A percentile compares a stretch with the other conserved stretches of the same genome.
Evolutionary conservation across 2,329 filamentous ascomycete species (phyloP).

Genomic region (Neonectria magnoliae): DNA sequence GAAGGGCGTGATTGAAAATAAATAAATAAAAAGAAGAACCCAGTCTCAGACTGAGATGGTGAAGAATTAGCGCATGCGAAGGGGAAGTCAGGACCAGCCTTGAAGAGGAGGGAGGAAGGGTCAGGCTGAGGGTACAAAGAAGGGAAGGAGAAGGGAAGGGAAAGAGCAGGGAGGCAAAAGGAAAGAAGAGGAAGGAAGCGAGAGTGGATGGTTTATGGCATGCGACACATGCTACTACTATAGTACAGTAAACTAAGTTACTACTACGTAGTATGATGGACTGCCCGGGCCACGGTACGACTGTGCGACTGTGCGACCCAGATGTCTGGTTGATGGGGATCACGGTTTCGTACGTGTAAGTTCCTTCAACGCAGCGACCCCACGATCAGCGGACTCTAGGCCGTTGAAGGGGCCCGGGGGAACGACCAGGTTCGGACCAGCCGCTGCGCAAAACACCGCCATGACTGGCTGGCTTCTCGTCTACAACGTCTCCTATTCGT

Average conservation of each 20-base stretch:
- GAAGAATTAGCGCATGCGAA: constrained; percentile 29
- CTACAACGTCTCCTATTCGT: neutral
- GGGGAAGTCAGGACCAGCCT: constrained; percentile 39
- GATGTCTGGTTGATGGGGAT: neutral
- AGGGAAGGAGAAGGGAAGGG: constrained; percentile 27
- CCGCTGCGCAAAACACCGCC: neutral
- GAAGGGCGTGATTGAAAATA: neutral
- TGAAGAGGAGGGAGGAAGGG: constrained; percentile 30
- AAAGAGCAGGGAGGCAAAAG: constrained; percentile 16
- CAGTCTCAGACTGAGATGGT: constrained; percentile 38
- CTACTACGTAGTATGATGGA: neutral
- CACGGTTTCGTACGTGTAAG: constrained; percentile 6
- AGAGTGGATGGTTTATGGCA: neutral
- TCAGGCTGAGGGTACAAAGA: constrained; percentile 28
- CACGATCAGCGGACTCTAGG: constrained; percentile 18
- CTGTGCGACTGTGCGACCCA: neutral
- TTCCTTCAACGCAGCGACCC: constrained; percentile 8
- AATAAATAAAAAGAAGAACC: constrained; percentile 11
- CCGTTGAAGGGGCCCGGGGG: neutral
- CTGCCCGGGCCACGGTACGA: neutral
- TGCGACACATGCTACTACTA: neutral
- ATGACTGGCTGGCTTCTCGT: neutral
- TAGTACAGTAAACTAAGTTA: neutral
- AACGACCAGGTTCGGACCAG: constrained; percentile 3
- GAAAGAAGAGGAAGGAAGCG: constrained; percentile 17